Conservation (phyloP, 768 basidiomycete species). For the Leccinum barrowsii region DNA sequence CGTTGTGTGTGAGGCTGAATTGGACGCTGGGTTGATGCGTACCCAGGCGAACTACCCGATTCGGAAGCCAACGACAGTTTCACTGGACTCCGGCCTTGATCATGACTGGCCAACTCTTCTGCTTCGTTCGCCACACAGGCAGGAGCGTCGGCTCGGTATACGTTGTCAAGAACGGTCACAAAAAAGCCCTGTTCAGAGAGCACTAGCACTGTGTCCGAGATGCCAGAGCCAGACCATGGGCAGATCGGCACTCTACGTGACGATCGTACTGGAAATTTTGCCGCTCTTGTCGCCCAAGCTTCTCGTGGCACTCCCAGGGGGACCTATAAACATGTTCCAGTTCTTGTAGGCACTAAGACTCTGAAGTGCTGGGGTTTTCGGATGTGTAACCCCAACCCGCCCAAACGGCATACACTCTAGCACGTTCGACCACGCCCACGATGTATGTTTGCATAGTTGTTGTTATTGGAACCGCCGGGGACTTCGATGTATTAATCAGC, state of each 20-base stretch:
- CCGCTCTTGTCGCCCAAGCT: too few species aligned
- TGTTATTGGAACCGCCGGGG: conserved; percentile 96
- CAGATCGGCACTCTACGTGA: too few species aligned
- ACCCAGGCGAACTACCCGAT: conserved; percentile 25
- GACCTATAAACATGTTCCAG: conserved; percentile 79
- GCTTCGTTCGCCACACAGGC: too few species aligned
- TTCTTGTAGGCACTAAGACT: conserved; percentile 86
- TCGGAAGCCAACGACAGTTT: conserved; percentile 19
- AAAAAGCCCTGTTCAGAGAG: too few species aligned
- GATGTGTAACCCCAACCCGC: conserved; percentile 99
- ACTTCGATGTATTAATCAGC: conserved; percentile 99
- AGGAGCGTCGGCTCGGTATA: too few species aligned
- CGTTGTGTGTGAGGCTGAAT: conserved; percentile 16
- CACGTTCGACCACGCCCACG: conserved; percentile 94
- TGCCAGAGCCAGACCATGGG: too few species aligned
- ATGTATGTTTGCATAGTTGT: conserved; percentile 99
- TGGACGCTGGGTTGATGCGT: conserved; percentile 10
- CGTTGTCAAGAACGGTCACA: too few species aligned
- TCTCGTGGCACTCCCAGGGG: too few species aligned
- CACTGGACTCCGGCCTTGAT: too few species aligned
- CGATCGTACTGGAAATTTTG: too few species aligned
- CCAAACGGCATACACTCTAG: conserved; percentile 68
- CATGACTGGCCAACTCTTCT: too few species aligned
- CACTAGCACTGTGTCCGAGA: too few species aligned
- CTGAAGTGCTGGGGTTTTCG: conserved; percentile 91